Evolutionary conservation across 2,329 filamentous ascomycete species (phyloP), one percentile per base, ranked within the genome.

Genomic region (Diaporthe sp.): DNA sequence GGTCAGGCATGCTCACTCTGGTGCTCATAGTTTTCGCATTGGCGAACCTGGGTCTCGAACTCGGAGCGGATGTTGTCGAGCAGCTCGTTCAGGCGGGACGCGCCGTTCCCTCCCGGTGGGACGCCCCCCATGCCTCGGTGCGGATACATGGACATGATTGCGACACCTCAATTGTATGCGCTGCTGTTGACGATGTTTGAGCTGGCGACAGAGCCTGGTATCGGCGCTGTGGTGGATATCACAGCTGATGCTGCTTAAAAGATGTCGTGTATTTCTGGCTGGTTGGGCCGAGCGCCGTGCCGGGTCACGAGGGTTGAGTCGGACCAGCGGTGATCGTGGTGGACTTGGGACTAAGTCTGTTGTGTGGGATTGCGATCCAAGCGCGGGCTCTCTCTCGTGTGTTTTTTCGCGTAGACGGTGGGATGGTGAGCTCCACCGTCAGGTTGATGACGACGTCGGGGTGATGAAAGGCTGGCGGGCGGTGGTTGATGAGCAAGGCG

Each of bases 1-100:
- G 55, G 55, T 39, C 32, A 30, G 37, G 65, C 69, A 56, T 75
- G 59, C 75, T 88, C 92, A 98, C 96, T 94, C 83, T 97, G 95
- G 83, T 96, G 94, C 83, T 99, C 96, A 83, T 95, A 97, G 79
- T 95, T 94, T 82, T 94, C 94, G 77, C 92, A 94, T 79, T 94
- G 92, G 77, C 94, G 92, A 79, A 93, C 89, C 83, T 97, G 94
- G 75, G 89, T 92, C 78, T 98, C 96, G 79, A 98, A 98, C 85
- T 99, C 97, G 81, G 91, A 90, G 81, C 96, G 92, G 79, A 99
- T 91, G 83, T 95, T 93, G 73, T 98, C 96, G 81, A 99, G 89
- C 77, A 98, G 91, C 88, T 99, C 96, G 78, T 94, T 95, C 79
- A 98, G 88, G 78, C 97, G 95, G 79, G 86, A 89, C 68, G 84